These are phyloP conservation scores for Malassezia nana DNA, from an alignment of 1,284 basidiomycete species.

Conservation along the genomic window DNA sequence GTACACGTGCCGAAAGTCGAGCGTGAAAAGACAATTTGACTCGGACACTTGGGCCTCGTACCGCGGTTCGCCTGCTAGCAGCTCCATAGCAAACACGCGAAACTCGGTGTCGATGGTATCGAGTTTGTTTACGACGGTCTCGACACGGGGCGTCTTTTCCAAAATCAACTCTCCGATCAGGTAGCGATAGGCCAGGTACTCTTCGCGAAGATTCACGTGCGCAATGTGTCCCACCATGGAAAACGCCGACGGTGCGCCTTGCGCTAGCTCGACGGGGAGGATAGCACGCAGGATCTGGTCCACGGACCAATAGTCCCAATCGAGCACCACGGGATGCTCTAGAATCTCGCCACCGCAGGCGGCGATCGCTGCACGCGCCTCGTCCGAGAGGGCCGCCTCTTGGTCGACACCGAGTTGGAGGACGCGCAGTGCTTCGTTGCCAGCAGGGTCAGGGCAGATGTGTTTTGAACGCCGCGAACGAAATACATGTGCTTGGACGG, in stretches of 20 bases:
- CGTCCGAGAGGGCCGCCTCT: background rate
- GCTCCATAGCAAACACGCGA: constrained; percentile 92
- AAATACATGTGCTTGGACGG: constrained; percentile 11
- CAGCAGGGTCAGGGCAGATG: constrained; percentile 10
- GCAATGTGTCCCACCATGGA: constrained; percentile 78
- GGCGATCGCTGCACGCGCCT: constrained; percentile 1
- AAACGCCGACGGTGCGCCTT: constrained; percentile 74
- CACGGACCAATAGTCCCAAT: constrained; percentile 17
- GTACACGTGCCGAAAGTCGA: constrained; percentile 91
- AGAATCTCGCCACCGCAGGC: constrained; percentile 2
- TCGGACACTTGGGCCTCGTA: constrained; percentile 57
- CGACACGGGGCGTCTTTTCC: constrained; percentile 56
- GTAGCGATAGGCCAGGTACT: constrained; percentile 82
- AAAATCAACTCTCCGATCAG: constrained; percentile 77
- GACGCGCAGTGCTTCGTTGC: constrained; percentile 5
- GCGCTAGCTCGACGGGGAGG: constrained; percentile 12
- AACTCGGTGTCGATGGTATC: constrained; percentile 77
- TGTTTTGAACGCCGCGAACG: constrained; percentile 15
- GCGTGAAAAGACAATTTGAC: constrained; percentile 71
- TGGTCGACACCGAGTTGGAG: constrained; percentile 12
- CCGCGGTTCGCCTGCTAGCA: constrained; percentile 78
- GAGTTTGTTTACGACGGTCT: constrained; percentile 92
- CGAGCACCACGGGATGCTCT: constrained; percentile 12
- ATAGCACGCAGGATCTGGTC: constrained; percentile 19
- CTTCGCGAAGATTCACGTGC: constrained; percentile 79